phyloP scores from a whole-genome alignment of 345 rosid species.

The Eucalyptus erythrocorys region DNA sequence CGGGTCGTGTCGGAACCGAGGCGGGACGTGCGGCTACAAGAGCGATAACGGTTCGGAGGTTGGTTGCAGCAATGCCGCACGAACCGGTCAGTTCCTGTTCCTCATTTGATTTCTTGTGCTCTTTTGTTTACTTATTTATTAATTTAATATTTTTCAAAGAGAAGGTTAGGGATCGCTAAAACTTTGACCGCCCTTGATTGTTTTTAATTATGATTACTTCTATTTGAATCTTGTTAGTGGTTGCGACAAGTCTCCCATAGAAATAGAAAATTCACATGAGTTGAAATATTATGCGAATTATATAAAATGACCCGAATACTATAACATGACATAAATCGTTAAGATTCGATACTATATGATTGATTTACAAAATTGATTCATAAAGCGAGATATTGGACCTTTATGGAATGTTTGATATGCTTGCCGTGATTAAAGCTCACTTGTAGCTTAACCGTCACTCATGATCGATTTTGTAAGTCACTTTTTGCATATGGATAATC shows the following conservation, averaged over 20 bases:
- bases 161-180: background rate
- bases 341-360: background rate
- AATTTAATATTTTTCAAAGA: background rate
- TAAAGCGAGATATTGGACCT: background rate
- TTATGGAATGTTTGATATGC: background rate
- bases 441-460: background rate
- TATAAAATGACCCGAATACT: background rate
- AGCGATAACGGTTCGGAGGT: background rate
- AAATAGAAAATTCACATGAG: background rate
- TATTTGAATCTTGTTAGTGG: background rate
- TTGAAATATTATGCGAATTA: background rate
- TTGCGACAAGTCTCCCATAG: background rate
- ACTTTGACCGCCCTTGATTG: background rate
- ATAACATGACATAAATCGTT: accelerated
- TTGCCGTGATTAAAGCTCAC: background rate
- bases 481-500: background rate
- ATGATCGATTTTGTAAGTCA: background rate
- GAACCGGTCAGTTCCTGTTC: background rate
- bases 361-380: background rate
- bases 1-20: background rate
- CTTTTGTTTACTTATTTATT: background rate
- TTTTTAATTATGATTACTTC: background rate
- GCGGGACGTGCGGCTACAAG: conserved; percentile 22
- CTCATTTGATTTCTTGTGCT: background rate
- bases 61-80: conserved; percentile 9